phyloP scores from a whole-genome alignment of 164 flowering plant genomes.

The Litsea cubeba region DNA sequence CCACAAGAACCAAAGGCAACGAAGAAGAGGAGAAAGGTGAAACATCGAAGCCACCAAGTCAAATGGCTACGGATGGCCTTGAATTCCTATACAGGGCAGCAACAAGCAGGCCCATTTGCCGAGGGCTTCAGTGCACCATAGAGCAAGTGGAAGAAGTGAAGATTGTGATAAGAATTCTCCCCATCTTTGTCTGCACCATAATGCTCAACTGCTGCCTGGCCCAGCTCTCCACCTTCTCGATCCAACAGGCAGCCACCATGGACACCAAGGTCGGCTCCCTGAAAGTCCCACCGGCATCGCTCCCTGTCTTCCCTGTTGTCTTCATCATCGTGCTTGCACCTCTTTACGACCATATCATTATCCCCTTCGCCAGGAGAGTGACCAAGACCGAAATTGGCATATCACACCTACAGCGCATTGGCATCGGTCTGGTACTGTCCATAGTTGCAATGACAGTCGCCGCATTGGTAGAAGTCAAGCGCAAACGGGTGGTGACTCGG shows the following conservation, averaged over 20 bases:
- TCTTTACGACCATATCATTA: slow-evolving; percentile 54
- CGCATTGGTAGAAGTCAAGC: slow-evolving; percentile 68
- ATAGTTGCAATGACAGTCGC: slow-evolving; percentile 79
- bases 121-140: slow-evolving; percentile 38
- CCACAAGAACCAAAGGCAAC: slow-evolving; percentile 14
- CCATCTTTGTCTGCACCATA: slow-evolving; percentile 75
- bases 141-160: slow-evolving; percentile 80
- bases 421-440: slow-evolving; percentile 71
- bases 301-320: slow-evolving; percentile 81
- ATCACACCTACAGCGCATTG: slow-evolving; percentile 73
- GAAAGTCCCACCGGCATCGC: slow-evolving; percentile 81
- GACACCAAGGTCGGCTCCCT: slow-evolving; percentile 65
- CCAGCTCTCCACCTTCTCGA: slow-evolving; percentile 91
- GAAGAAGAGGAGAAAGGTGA: slow-evolving; percentile 8
- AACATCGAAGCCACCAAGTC: slow-evolving; percentile 3
- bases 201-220: slow-evolving; percentile 94
- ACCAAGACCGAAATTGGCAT: slow-evolving; percentile 74
- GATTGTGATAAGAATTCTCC: slow-evolving; percentile 50
- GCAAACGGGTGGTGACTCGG: slow-evolving; percentile 45
- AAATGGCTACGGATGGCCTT: slow-evolving; percentile 24
- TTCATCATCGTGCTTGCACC: slow-evolving; percentile 88
- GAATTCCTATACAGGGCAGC: slow-evolving; percentile 57
- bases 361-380: slow-evolving; percentile 58
- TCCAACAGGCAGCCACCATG: slow-evolving; percentile 96
- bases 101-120: slow-evolving; percentile 23